Evolutionary conservation across 176 grass and related monocot species (phyloP).

Genomic region (Oryza longistaminata): DNA sequence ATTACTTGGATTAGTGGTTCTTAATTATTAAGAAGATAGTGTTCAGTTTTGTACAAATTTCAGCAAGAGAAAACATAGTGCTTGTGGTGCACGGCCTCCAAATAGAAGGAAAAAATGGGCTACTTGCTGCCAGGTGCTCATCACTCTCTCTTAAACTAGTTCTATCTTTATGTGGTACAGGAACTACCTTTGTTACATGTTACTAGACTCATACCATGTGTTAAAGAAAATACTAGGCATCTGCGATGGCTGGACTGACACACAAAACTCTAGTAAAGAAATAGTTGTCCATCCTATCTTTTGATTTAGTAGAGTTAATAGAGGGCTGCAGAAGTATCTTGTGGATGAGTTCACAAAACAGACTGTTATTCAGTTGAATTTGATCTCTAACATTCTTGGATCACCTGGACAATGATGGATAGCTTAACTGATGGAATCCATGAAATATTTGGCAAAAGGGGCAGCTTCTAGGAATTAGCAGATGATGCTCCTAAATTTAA

Average conservation of each 20-base stretch:
- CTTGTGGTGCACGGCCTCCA: too few species aligned
- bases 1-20: background rate
- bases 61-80: background rate
- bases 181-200: background rate
- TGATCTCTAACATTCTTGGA: slow-evolving; percentile 7
- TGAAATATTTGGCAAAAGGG: background rate
- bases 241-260: background rate
- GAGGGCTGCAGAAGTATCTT: background rate
- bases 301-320: background rate
- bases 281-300: background rate
- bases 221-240: background rate
- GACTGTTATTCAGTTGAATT: background rate
- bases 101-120: too few species aligned
- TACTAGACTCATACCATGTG: too few species aligned
- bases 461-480: background rate
- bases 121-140: too few species aligned
- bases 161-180: background rate
- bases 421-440: background rate
- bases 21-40: background rate
- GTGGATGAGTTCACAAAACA: background rate
- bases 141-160: too few species aligned
- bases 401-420: background rate
- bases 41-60: background rate
- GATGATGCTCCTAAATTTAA: background rate
- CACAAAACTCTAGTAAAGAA: background rate